Base-by-base conservation (phyloP, 2,329 filamentous ascomycete genomes). In the Verticillium dahliae region DNA sequence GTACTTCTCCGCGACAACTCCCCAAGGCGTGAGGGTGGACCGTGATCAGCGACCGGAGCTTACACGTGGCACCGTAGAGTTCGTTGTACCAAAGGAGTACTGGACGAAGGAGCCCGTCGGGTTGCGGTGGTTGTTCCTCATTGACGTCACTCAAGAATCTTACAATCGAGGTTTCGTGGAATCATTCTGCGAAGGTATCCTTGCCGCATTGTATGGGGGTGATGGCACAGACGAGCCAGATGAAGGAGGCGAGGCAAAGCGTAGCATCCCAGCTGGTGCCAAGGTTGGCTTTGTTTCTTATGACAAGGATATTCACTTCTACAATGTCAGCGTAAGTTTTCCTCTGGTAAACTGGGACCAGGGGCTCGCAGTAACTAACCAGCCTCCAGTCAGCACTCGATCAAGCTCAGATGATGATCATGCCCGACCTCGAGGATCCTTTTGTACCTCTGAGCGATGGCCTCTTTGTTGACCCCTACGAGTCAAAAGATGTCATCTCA, bases 241-340 rank as follows among this genome's bases (percentile, higher is more conserved):
- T 35, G 82, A 84, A 60, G 78, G 83, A 55, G 80, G 81, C 57
- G 81, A 82, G 62, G 72, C 76, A 4, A 81, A 82, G 67, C 78
- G 83, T 59, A 81, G 78, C 60, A 81, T 97, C 69, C 91, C 95
- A 0, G 79, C 85, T 60, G 92, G 92, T 13, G 86, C 91, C 57
- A 97, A 92, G 78, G 87, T 99, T 64, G 95, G 94, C 58, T 97
- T 99, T 72, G 88, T 98, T 65, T 97, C 95, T 1, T 99, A 90
- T 73, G 95, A 99, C 78, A 94, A 92, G 75, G 92, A 97, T 69
- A 90, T 99, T 63, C 95, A 99, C 72, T 99, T 98, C 74, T 99
- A 98, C 80, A 98, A 98, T 71, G 87, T 97, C 69, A 92, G 88
- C 70, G 87, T 91, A 79, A 78, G 88, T 83, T 31, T 37, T 27